Conservation (phyloP, 805 yeast species). For the Saturnispora sekii region DNA sequence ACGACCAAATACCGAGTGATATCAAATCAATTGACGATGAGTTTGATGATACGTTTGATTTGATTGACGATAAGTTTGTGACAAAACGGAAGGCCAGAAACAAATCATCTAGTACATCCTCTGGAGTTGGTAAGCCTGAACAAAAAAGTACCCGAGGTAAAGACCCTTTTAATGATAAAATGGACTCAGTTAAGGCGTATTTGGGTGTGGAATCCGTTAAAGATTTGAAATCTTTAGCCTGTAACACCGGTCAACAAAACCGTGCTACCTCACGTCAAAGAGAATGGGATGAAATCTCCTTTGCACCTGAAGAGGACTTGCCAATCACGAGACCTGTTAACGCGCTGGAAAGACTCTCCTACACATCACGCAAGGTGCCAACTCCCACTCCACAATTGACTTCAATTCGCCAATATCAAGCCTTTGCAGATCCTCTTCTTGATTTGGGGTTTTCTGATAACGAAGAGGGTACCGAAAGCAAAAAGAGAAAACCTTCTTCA, state of each 20-base stretch:
- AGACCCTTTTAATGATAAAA: too few relatives aligned
- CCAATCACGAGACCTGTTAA: too few relatives aligned
- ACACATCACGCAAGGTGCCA: not conserved
- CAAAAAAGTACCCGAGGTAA: too few relatives aligned
- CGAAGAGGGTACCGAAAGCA: not conserved
- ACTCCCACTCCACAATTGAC: not conserved
- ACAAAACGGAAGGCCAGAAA: not conserved
- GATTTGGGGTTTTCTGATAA: slow-evolving; percentile 5
- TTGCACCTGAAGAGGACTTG: too few relatives aligned
- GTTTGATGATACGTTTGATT: slow-evolving; percentile 11
- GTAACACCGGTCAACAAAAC: too few relatives aligned
- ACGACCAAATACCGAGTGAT: not conserved
- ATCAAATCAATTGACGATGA: slow-evolving; percentile 14
- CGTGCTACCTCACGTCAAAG: not conserved
- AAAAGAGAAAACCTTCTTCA: not conserved
- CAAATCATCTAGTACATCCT: too few relatives aligned
- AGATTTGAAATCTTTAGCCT: too few relatives aligned
- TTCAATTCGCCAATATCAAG: not conserved
- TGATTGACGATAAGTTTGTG: slow-evolving; percentile 5
- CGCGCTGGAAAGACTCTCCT: not conserved
- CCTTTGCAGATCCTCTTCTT: slow-evolving; percentile 4
- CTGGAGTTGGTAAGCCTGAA: too few relatives aligned
- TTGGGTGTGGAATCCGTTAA: too few relatives aligned
- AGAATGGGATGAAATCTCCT: not conserved
- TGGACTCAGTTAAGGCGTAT: too few relatives aligned